Evolutionary conservation across 106 monocot species (phyloP).

Genomic region (Chionographis japonica): DNA sequence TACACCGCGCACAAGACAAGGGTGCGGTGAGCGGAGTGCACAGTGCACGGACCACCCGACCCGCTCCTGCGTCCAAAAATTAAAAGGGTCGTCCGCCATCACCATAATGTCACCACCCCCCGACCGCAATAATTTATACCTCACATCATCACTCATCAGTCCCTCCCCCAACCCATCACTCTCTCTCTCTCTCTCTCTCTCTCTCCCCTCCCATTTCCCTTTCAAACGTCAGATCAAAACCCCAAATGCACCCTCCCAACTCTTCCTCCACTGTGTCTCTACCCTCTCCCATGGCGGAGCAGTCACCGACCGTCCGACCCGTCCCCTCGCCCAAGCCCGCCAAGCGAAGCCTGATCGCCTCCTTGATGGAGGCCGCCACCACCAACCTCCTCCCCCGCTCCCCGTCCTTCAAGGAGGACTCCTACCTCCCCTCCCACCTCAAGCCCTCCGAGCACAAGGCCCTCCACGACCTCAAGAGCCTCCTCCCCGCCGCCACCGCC

Average conservation of each 20-base stretch:
- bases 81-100: too few species aligned
- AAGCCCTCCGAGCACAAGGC: slow-evolving; percentile 34
- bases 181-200: too few species aligned
- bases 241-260: neutral
- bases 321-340: slow-evolving; percentile 18
- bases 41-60: too few species aligned
- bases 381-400: slow-evolving; percentile 29
- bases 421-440: slow-evolving; percentile 43
- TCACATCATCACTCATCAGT: too few species aligned
- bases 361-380: slow-evolving; percentile 48
- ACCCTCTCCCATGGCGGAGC: neutral
- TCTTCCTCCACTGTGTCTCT: neutral
- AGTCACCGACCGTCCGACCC: slow-evolving; percentile 2
- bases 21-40: too few species aligned
- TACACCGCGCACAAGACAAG: too few species aligned
- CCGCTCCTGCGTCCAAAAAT: too few species aligned
- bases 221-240: neutral
- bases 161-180: too few species aligned
- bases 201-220: too few species aligned
- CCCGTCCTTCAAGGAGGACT: slow-evolving; percentile 73
- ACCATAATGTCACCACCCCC: too few species aligned
- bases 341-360: slow-evolving; percentile 38
- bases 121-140: too few species aligned
- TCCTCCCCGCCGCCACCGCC: slow-evolving; percentile 18
- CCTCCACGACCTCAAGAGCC: slow-evolving; percentile 39